Base-by-base conservation (phyloP, 495 filamentous ascomycete species). In the Trypethelium eluteriae region DNA sequence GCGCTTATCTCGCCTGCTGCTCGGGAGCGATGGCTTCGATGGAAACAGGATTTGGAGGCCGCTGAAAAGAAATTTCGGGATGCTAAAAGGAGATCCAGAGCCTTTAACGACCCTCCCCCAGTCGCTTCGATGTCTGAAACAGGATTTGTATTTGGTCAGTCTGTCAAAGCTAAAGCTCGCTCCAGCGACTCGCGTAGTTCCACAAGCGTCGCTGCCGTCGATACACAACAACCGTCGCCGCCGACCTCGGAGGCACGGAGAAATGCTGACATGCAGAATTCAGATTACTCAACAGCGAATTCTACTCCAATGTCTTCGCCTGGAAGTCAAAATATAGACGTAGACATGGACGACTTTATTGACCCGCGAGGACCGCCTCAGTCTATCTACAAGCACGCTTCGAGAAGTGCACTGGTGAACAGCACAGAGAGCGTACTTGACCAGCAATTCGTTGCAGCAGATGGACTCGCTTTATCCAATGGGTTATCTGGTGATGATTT, bases 1-100 rank as follows among this genome's bases (percentile, higher is more conserved):
- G 79, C 74, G 34, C 76, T 98, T 11, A 80, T 96, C 38, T 91
- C 93, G 2, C 85, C 82, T 44, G 85, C 84, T 64, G 88, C 95
- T 49, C 80, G 80, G 62, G 85, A 90, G 49, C 84, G 95, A 49
- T 97, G 85, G 79, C 67, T 82, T 16, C 81, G 84, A 69, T 98
- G 94, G 94, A 82, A 77, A 62, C 78, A 82, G 46, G 93, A 98
- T 68, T 79, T 98, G 9, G 80, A 80, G 68, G 79, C 81, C 50
- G 87, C 82, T 3, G 84, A 81, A 65, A 70, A 59, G 49, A 62
- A 71, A 59, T 67, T 69, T 38, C 41, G 67, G 47, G 53, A 53
- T 16, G 5, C 12, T 10, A 64, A 18, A n/a, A 53, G n/a, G 12
- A 53, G n/a, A 53, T 53, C 49, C n/a, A 53, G n/a, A 18, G 5